Evolutionary conservation across 2,329 filamentous ascomycete genomes (phyloP), one percentile per base, ranked within the genome.

Genomic region (Madurella fahalii): DNA sequence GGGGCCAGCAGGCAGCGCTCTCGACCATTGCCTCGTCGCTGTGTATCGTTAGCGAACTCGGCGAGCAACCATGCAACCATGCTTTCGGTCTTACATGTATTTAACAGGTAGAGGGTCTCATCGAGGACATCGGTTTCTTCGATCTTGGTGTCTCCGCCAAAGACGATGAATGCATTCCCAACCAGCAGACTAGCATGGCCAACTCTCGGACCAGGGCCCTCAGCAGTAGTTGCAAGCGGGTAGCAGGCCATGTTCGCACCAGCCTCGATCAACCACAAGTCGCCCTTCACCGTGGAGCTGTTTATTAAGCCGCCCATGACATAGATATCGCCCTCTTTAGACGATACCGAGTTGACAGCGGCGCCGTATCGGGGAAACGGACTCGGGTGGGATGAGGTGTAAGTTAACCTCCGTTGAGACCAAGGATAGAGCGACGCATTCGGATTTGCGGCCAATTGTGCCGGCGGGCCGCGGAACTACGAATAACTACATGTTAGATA

Each of bases 11-110:
- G 95, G 94, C 44, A 96, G 81, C 41, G 94, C 92, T 70, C 92
- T 83, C 53, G 95, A 97, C 94, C 94, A 99, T 77, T 99, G 94
- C 65, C 94, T 89, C 53, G 94, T 97, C 59, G 94, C 94, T 97
- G 58, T 5, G 37, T 40, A 73, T 65, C 58, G 56, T 58, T 12
- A 62, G 53, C 44, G 40, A 50, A 11, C 8, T 17, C 39, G 5
- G 41, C 41, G 8, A 41, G 20, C 9, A 9, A 15, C 13, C 9
- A 37, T 37, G 34, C 34, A 31, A 18, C 4, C 12, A 18, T 17
- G 16, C 31, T 37, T 25, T 42, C 25, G 56, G 52, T 78, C 93
- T 75, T 79, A 97, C 94, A 96, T 47, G 94, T 99, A 74, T 99
- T 99, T 49, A 99, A 79, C 48, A 99, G 81, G 72, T 99, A 99